Conservation (phyloP, 129 eudicot genomes). For the Lactuca sativa region DNA sequence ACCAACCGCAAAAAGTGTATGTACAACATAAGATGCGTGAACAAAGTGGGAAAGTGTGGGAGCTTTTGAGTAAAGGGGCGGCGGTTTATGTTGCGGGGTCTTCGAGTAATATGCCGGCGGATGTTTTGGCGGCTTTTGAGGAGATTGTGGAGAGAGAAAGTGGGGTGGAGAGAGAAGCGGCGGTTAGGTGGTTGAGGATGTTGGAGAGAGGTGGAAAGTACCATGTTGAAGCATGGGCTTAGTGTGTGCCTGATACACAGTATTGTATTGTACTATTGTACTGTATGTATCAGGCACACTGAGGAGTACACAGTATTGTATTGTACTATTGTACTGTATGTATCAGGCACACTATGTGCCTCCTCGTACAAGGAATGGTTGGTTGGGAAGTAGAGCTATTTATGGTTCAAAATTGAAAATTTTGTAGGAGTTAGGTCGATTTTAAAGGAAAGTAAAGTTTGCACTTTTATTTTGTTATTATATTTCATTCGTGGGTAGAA, state of each 20-base stretch:
- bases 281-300: neutral
- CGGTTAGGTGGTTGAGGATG: slow-evolving; percentile 73
- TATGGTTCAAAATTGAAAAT: too few species aligned
- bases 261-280: too few species aligned
- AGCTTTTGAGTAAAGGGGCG: slow-evolving; percentile 67
- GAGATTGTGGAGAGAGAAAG: slow-evolving; percentile 67
- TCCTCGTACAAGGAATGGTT: too few species aligned
- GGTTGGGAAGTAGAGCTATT: too few species aligned
- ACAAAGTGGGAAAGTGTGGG: slow-evolving; percentile 60
- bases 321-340: too few species aligned
- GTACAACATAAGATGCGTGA: slow-evolving; percentile 91
- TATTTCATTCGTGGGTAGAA: too few species aligned
- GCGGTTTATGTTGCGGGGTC: slow-evolving; percentile 91
- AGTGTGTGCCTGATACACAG: too few species aligned
- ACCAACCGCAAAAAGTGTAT: slow-evolving; percentile 80
- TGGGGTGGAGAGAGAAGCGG: slow-evolving; percentile 65
- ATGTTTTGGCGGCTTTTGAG: slow-evolving; percentile 74
- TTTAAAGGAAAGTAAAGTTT: too few species aligned
- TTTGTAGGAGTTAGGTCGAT: too few species aligned
- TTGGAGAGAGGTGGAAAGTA: slow-evolving; percentile 94
- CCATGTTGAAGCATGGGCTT: slow-evolving; percentile 95
- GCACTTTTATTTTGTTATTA: too few species aligned
- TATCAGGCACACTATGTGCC: too few species aligned
- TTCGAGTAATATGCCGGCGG: slow-evolving; percentile 81
- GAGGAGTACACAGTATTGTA: too few species aligned